A percentile compares a stretch with the other conserved stretches of the same genome.
These are phyloP conservation scores for Diaporthe aspalathi DNA, from an alignment of 2,329 filamentous ascomycete genomes.

Conservation along the genomic window DNA sequence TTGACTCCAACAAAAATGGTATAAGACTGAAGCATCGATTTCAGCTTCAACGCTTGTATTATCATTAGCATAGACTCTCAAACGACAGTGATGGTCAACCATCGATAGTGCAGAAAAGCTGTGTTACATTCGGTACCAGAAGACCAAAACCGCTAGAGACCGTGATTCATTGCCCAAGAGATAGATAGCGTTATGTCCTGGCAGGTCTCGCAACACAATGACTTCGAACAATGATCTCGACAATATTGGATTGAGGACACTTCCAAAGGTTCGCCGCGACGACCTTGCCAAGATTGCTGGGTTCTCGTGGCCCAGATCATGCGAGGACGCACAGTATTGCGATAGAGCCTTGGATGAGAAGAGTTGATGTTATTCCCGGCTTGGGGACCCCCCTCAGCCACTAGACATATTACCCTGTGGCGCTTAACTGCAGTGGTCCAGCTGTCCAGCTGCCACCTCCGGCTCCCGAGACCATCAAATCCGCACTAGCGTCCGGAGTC, in stretches of 20 bases:
- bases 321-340: neutral
- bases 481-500: neutral
- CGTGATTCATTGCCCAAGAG: no score
- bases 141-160: neutral
- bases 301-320: no score
- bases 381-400: neutral
- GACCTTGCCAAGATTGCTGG: no score
- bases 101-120: rapidly evolving
- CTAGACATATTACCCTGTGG: constrained; percentile 9
- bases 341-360: neutral
- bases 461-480: neutral
- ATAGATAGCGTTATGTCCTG: neutral
- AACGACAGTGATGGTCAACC: no score
- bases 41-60: rapidly evolving
- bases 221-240: neutral
- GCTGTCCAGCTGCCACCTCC: neutral
- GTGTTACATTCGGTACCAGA: neutral
- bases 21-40: rapidly evolving
- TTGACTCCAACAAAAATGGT: neutral
- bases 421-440: neutral
- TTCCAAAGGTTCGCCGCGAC: neutral
- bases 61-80: no score
- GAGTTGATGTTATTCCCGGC: neutral
- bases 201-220: neutral
- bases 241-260: neutral